phyloP scores from a whole-genome alignment of 2,329 filamentous ascomycete genomes.

The Fusarium sp. region DNA sequence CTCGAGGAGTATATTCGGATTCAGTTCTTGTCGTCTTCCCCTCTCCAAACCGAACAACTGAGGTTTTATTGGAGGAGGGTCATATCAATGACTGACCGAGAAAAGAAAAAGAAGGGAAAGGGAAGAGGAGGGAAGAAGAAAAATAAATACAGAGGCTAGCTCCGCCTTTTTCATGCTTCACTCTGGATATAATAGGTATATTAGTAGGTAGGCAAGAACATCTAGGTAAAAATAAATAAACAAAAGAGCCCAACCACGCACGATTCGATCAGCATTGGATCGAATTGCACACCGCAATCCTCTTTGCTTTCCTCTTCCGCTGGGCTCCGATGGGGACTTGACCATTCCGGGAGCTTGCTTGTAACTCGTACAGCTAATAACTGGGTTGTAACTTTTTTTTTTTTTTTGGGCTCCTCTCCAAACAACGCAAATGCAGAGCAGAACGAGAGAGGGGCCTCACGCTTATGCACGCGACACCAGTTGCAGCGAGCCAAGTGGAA shows the following conservation, averaged over 20 bases:
- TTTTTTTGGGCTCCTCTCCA: not conserved
- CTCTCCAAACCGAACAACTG: slow-evolving; percentile 39
- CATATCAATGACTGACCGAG: slow-evolving; percentile 33
- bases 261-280: slow-evolving; percentile 18
- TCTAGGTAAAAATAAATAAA: not conserved
- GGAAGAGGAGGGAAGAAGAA: slow-evolving; percentile 12
- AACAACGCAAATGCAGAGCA: slow-evolving; percentile 7
- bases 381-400: slow-evolving; percentile 20
- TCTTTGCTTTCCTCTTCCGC: slow-evolving; percentile 10
- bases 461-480: slow-evolving; percentile 49
- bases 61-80: slow-evolving; percentile 35
- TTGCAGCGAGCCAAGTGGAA: slow-evolving; percentile 42
- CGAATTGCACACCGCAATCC: slow-evolving; percentile 38
- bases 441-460: slow-evolving; percentile 28
- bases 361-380: slow-evolving; percentile 27
- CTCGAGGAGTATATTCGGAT: slow-evolving; percentile 8
- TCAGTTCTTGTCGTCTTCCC: slow-evolving; percentile 21
- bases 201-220: not conserved
- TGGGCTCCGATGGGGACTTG: slow-evolving; percentile 25
- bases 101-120: slow-evolving; percentile 26
- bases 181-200: not conserved
- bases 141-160: slow-evolving; percentile 34
- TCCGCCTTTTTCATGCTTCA: slow-evolving; percentile 33
- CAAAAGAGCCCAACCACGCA: slow-evolving; percentile 14
- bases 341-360: slow-evolving; percentile 18